Percentiles rank a stretch among this genome's conserved stretches.
Evolutionary conservation across 495 filamentous ascomycete species (phyloP).

Genomic region (Physcia stellaris): DNA sequence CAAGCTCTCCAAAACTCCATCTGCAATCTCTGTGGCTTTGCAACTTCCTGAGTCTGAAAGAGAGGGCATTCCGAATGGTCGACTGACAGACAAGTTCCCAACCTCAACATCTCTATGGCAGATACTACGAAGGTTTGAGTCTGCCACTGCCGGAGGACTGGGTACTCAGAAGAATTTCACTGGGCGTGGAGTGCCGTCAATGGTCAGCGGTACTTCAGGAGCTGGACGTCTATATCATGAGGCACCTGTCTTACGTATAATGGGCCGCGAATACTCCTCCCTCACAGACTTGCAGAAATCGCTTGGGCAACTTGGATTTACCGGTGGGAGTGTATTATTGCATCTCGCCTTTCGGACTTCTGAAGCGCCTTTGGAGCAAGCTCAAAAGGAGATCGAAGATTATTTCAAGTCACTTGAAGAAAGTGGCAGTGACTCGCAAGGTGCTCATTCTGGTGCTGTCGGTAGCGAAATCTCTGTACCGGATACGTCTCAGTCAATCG

Average conservation of each 20-base stretch:
- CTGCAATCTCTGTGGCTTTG: conserved; percentile 71
- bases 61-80: conserved; percentile 37
- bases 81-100: conserved; percentile 69
- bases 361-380: conserved; percentile 67
- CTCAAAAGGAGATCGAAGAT: conserved; percentile 63
- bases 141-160: conserved; percentile 38
- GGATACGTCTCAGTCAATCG: neutral
- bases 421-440: too few species aligned
- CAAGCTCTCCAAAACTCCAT: conserved; percentile 65
- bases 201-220: conserved; percentile 34
- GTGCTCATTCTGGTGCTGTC: conserved; percentile 1
- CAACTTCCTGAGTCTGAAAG: conserved; percentile 61
- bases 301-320: conserved; percentile 73
- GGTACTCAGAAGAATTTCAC: conserved; percentile 56
- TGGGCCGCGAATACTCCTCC: conserved; percentile 60
- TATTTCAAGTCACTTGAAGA: conserved; percentile 45
- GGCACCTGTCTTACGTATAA: conserved; percentile 66
- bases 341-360: conserved; percentile 62
- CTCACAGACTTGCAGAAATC: conserved; percentile 80
- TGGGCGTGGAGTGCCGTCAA: conserved; percentile 52
- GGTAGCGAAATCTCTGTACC: conserved; percentile 1
- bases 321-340: conserved; percentile 65
- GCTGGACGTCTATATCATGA: conserved; percentile 75
- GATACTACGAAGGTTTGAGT: conserved; percentile 78
- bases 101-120: conserved; percentile 78